Conservation (phyloP, 371 early-diverging fungal genomes). For the Mucor indicus region DNA sequence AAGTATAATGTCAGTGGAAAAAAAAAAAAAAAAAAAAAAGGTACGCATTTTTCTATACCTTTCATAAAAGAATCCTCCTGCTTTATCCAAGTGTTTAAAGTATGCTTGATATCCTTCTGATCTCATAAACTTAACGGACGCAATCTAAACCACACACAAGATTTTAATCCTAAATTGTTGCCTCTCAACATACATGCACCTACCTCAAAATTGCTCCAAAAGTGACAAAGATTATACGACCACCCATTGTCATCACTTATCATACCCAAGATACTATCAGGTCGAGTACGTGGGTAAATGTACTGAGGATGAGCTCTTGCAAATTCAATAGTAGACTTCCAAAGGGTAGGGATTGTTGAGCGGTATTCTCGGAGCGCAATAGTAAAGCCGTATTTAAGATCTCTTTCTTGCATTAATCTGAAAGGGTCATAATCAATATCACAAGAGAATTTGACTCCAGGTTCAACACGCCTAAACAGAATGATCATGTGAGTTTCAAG, state of each 20-base stretch:
- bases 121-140: slow-evolving; percentile 58
- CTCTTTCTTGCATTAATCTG: slow-evolving; percentile 71
- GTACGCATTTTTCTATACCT: slow-evolving; percentile 40
- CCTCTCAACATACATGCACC: background rate
- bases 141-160: slow-evolving; percentile 23
- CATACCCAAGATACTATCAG: slow-evolving; percentile 31
- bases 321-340: slow-evolving; percentile 68
- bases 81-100: slow-evolving; percentile 75
- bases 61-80: slow-evolving; percentile 93
- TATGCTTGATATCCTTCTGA: slow-evolving; percentile 70
- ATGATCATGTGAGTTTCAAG: slow-evolving; percentile 35
- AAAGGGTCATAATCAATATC: slow-evolving; percentile 92
- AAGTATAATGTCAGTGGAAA: too few relatives aligned
- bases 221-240: slow-evolving; percentile 68
- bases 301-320: slow-evolving; percentile 43
- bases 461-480: slow-evolving; percentile 96
- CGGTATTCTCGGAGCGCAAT: slow-evolving; percentile 77
- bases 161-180: background rate
- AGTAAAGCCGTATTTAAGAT: slow-evolving; percentile 83
- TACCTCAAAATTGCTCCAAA: slow-evolving; percentile 62
- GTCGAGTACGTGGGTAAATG: slow-evolving; percentile 41
- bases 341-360: slow-evolving; percentile 84
- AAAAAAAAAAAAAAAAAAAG: too few relatives aligned
- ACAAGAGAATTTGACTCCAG: slow-evolving; percentile 83
- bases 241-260: slow-evolving; percentile 37